Evolutionary conservation across 768 basidiomycete genomes (phyloP), one percentile per base, ranked within the genome.

Genomic region (Trametes cingulata): DNA sequence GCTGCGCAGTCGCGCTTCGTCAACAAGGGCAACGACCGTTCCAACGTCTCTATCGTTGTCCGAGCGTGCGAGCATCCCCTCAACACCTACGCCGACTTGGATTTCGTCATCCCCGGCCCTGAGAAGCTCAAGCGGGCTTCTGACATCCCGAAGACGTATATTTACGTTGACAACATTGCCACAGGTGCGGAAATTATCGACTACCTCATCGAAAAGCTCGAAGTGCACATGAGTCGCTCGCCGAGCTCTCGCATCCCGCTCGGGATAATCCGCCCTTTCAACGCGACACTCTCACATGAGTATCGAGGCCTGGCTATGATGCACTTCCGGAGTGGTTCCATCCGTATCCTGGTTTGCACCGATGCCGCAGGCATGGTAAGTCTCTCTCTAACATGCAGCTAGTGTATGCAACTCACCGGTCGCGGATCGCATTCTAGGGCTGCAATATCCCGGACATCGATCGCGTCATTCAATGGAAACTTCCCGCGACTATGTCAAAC

Each of bases 401-500:
- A 17, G 40, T 7, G 2, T 5, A 22, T 20, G 15, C n/a, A 41
- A 41, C 22, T 7, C 10, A 24, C 1, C 35, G 29, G 4, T 33
- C 6, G 10, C 29, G 10, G 29, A 33, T 4, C 10, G 10, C 29
- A 5, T 5, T 33, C 10, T 19, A 64, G 50, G 62, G 77, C 1
- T 68, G 56, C 20, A 58, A 66, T 60, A 52, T 64, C 58, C 67
- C 52, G 0, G 69, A 76, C 50, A 66, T 78, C 2, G 74, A 75
- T 13, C 29, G 75, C 20, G 76, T 77, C 1, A 70, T 77, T 0
- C 76, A 77, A 40, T 78, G 75, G 76, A 77, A 75, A 35, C 20
- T 71, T 0, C 72, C 77, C 0, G 22, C 54, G 6, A 66, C 65
- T 6, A 19, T 76, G 0, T 76, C 73, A 0, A 60, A 67, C 9